Conservation (phyloP, 805 yeast genomes). For the Candida ipomoeae region DNA sequence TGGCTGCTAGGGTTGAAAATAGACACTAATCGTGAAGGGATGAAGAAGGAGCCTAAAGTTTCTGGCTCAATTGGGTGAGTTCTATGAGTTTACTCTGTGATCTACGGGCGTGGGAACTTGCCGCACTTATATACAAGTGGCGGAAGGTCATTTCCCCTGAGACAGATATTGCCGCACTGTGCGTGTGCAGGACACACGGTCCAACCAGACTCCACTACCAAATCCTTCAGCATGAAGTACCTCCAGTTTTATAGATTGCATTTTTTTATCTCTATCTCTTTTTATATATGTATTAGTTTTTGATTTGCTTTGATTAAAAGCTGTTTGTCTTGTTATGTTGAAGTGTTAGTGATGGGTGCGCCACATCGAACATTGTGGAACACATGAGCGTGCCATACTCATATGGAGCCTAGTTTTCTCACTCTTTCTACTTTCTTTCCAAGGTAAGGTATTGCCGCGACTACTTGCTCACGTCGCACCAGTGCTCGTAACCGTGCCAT, state of each 20-base stretch:
- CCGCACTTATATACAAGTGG: constrained; percentile 3
- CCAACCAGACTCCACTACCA: not conserved
- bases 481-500: too few relatives aligned
- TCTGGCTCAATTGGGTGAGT: not conserved
- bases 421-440: too few relatives aligned
- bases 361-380: not conserved
- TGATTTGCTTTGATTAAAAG: not conserved
- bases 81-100: not conserved
- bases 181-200: not conserved
- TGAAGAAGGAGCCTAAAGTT: not conserved
- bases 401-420: not conserved
- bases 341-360: not conserved
- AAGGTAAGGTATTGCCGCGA: too few relatives aligned
- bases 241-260: too few relatives aligned
- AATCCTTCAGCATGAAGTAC: too few relatives aligned
- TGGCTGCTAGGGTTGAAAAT: not conserved
- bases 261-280: too few relatives aligned
- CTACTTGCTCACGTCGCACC: too few relatives aligned
- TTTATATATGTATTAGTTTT: too few relatives aligned
- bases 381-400: not conserved
- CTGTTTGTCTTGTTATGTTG: too few relatives aligned
- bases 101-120: not conserved
- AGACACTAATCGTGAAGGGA: not conserved
- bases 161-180: not conserved
- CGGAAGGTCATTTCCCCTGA: constrained; percentile 1